Percentiles rank a stretch among this genome's conserved stretches.
These are phyloP conservation scores for Teratosphaeria destructans DNA, from an alignment of 2,329 filamentous ascomycete genomes.

Conservation along the genomic window DNA sequence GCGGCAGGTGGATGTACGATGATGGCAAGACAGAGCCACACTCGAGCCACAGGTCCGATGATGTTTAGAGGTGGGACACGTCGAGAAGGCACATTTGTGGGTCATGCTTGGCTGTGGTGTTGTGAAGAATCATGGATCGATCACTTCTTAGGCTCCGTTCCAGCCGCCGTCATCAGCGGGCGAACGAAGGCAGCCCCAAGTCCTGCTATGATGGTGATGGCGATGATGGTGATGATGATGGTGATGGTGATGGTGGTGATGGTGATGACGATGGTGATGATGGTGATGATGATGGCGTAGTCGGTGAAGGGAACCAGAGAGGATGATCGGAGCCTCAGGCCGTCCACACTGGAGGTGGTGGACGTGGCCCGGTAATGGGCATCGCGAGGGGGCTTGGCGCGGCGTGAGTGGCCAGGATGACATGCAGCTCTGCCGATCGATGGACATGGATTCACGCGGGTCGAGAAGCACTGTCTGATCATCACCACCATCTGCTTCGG, in stretches of 20 bases:
- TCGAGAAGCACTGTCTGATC: neutral
- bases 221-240: too few species aligned
- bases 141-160: too few species aligned
- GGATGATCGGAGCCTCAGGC: too few species aligned
- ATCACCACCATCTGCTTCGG: neutral
- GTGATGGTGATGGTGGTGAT: too few species aligned
- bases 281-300: too few species aligned
- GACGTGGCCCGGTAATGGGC: neutral
- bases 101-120: neutral
- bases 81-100: neutral
- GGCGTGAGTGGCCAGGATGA: neutral
- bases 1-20: neutral
- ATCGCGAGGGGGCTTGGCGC: neutral
- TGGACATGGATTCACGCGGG: neutral
- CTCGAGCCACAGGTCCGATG: neutral
- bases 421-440: neutral
- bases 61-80: neutral
- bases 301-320: too few species aligned
- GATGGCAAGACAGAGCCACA: neutral
- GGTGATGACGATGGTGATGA: too few species aligned
- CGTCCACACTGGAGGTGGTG: neutral
- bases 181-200: neutral
- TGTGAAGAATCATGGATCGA: too few species aligned
- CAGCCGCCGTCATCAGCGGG: neutral
- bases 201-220: neutral